Evolutionary conservation across 306 rosid genomes (phyloP).

Genomic region (Alnus rubra): DNA sequence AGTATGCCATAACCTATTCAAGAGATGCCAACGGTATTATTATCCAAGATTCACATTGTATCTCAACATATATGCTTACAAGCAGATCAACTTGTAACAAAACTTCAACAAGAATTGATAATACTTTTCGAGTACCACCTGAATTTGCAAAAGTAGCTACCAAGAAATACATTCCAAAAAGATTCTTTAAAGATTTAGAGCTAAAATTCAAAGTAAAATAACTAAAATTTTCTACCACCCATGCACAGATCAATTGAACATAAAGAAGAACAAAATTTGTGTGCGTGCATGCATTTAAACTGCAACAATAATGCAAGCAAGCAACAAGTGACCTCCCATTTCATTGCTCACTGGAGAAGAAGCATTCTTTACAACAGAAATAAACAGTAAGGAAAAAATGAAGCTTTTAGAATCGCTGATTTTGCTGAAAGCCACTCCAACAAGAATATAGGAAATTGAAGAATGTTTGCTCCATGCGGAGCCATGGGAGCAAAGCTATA

Average conservation of each 20-base stretch:
- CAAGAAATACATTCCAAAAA: not conserved
- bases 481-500: not conserved
- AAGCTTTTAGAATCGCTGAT: not conserved
- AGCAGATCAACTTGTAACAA: not conserved
- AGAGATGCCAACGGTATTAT: conserved; percentile 31
- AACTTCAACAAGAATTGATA: not conserved
- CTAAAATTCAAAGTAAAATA: not conserved
- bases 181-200: not conserved
- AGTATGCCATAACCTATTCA: conserved; percentile 47
- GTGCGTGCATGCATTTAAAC: not conserved
- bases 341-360: not conserved
- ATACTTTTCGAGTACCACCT: not conserved
- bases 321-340: not conserved
- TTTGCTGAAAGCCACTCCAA: not conserved
- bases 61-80: not conserved
- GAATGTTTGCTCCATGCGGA: not conserved
- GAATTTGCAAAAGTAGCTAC: not conserved
- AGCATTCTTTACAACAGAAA: not conserved
- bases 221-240: not conserved
- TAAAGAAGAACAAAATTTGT: not conserved
- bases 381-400: not conserved
- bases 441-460: not conserved
- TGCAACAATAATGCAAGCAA: not conserved
- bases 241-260: not conserved
- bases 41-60: conserved; percentile 8